Conservation (phyloP, 1,139 yeast genomes). For the Blastobotrys elegans region DNA sequence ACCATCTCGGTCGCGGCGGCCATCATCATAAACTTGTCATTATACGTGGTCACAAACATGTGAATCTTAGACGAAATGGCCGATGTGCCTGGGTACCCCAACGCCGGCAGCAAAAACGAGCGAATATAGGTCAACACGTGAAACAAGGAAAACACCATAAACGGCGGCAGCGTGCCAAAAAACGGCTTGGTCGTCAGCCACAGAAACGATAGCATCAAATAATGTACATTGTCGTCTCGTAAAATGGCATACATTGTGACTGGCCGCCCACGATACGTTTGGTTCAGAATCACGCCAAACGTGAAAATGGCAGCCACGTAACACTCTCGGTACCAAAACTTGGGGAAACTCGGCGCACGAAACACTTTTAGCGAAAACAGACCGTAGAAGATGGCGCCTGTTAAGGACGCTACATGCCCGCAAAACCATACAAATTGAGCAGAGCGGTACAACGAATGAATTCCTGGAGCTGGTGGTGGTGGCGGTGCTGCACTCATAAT, state of each 20-base stretch:
- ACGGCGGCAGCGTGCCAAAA: slow-evolving; percentile 58
- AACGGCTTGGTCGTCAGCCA: slow-evolving; percentile 54
- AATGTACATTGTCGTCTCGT: slow-evolving; percentile 65
- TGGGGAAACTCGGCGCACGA: slow-evolving; percentile 35
- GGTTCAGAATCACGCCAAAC: slow-evolving; percentile 72
- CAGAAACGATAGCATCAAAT: slow-evolving; percentile 51
- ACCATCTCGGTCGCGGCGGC: slow-evolving; percentile 69
- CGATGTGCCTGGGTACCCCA: slow-evolving; percentile 45
- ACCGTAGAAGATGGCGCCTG: slow-evolving; percentile 50
- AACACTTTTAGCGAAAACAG: slow-evolving; percentile 38
- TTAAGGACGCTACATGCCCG: slow-evolving; percentile 62
- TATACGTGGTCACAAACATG: slow-evolving; percentile 55
- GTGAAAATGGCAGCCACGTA: slow-evolving; percentile 65
- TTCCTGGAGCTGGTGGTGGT: slow-evolving; percentile 11
- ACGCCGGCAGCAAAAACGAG: slow-evolving; percentile 61
- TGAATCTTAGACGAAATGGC: slow-evolving; percentile 43
- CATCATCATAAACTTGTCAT: slow-evolving; percentile 63
- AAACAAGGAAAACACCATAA: slow-evolving; percentile 63
- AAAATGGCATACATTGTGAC: slow-evolving; percentile 36
- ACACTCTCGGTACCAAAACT: slow-evolving; percentile 54
- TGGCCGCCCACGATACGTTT: slow-evolving; percentile 36
- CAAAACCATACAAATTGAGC: slow-evolving; percentile 58
- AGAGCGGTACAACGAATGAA: slow-evolving; percentile 28
- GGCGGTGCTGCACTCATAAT: slow-evolving; percentile 1
- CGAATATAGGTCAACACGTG: slow-evolving; percentile 66